Base-by-base conservation (phyloP, 2,329 filamentous ascomycete genomes). In the Pseudogymnoascus sp. region DNA sequence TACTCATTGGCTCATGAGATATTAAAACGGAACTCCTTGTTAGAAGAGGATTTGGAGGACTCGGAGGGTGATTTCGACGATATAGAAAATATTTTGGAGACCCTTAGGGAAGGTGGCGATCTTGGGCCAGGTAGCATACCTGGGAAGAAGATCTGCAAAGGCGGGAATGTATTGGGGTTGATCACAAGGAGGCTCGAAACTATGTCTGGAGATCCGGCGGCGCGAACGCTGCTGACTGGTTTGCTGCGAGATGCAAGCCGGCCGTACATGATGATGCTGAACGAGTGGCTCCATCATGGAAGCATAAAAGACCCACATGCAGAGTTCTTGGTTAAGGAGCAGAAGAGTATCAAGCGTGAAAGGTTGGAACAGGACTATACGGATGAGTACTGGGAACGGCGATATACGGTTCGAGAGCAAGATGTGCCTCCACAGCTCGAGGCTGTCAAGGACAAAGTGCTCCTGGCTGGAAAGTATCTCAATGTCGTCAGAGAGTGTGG, bases 331-430 rank as follows among this genome's bases (percentile, higher is more conserved):
- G 88, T 99, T 71, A 96, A 96, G 72, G 95, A 97, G 74, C 91
- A 96, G 70, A 96, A 93, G 75, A 96, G 93, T 71, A 97, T 99
- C 69, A 88, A 89, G 63, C 85, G 95, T 41, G 95, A 97, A 73
- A 84, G 90, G 64, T 79, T 99, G 2, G 92, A 97, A 71, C 88
- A 96, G 72, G 95, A 99, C 74, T 99, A 97, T 71, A 99, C 93
- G 0, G 95, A 99, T 74, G 95, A 99, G 71, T 99, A 99, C 75
- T 99, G 95, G 95, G 95, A 99, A 74, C 91, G 96, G 71, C 84
- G 95, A 66, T 99, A 99, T 73, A 97, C 95, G 4, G 89, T 99
- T 66, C 88, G 95, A 64, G 91, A 96, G 65, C 87, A 91, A 59
- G 90, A 96, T 64, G 88, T 97, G 0, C 95, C 95, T 2, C 93